Base-by-base conservation (phyloP, 2,329 filamentous ascomycete species). In the Pyrenophora seminiperda region DNA sequence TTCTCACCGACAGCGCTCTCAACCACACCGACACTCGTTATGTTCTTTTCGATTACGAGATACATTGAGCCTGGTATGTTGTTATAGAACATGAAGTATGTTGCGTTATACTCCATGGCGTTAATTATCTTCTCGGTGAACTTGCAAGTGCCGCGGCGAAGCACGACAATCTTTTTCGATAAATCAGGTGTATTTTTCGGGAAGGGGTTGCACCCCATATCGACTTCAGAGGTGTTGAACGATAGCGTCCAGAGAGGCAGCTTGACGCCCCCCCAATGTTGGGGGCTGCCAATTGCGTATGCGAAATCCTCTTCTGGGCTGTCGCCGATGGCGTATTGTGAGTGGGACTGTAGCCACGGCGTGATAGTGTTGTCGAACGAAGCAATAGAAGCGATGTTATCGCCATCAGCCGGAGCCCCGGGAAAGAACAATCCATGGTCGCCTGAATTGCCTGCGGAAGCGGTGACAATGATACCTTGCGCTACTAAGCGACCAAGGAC, bases 41-140 rank as follows among this genome's bases (percentile, higher is more conserved):
- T 17, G n/a, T 20, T 24, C 10, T 34, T 17, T 24, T 42, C 5
- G 2, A 2, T 3, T 2, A 11, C 1, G 9, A 3, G 13, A 1
- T 5, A 22, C 2, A 15, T 11, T 22, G n/a, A 18, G n/a, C 27
- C 36, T 1, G 22, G 22, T 15, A 18, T 19, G 11, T 39, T 32
- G 34, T 24, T 46, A 19, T 46, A 46, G 3, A 39, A 13, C 34
- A 46, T 19, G 14, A 46, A 5, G 15, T 46, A 46, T 6, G n/a
- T 17, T 3, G 43, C 43, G 3, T 34, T 34, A 3, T 11, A 10
- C 1, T 13, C 18, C 7, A 10, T 34, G 1, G 43, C 43, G 14
- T 46, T 39, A 0, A 7, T 11, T 1, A n/a, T 14, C 14, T 46
- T 45, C 3, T 17, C 13, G 3, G 11, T 6, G 7, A 30, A 46